Base-by-base conservation (phyloP, 2,329 filamentous ascomycete genomes). In the Aspergillus hiratsukae region DNA sequence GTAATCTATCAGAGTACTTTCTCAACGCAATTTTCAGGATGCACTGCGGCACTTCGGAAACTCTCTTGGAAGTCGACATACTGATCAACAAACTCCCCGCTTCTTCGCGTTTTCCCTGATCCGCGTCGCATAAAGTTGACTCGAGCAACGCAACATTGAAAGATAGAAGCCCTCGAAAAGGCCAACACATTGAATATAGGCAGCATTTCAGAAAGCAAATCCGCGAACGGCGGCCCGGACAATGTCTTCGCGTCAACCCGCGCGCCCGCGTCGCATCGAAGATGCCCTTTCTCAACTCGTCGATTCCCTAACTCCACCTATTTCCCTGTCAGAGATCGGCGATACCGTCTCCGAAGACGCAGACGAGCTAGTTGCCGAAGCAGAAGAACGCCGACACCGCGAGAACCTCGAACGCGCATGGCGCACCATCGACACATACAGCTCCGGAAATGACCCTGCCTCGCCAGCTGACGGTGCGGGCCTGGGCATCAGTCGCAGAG, bases 201-300 rank as follows among this genome's bases (percentile, higher is more conserved):
- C n/a, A 2, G 11, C 7, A 54, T 48, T 23, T 17, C 31, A 45
- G 51, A 52, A 37, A 23, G 51, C 35, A 45, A 31, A 57, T 43
- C 40, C 48, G 55, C 54, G 55, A 49, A 51, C 31, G 53, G 57
- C 59, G 54, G 53, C 43, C 21, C 21, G 58, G 60, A 66, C 61
- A 52, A 70, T 69, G 65, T 68, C 73, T 35, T 61, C 67, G 53
- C 68, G 70, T 52, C 69, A 70, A 31, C 58, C 69, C 52, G 59
- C 68, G 54, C 74, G 74, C 57, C 69, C 70, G 50, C 74, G 74
- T 58, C 75, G 75, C 58, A 70, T 76, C 58, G 75, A 77, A 52
- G 75, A 77, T 58, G 75, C 75, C 40, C 68, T 77, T 57, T 73
- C 71, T 54, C 75, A 76, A 61, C 69, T 77, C 25, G 67, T 77